Base-by-base conservation (phyloP, 2,329 filamentous ascomycete species). In the Pseudogymnoascus sp. region DNA sequence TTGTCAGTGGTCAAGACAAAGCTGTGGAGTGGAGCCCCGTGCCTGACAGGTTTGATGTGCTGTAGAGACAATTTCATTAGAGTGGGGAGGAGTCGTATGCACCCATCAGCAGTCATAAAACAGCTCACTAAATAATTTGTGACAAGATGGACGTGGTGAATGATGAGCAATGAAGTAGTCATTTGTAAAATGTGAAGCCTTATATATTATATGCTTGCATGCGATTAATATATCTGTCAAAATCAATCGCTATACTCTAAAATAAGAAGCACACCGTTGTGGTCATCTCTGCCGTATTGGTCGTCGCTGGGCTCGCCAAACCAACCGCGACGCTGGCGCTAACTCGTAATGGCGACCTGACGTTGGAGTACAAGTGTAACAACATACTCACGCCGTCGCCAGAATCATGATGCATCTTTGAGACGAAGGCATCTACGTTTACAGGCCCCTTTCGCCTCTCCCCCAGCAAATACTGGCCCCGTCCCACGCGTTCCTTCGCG, bases 391-490 rank as follows among this genome's bases (percentile, higher is more conserved):
- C 50, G 29, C 50, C 33, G 29, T 56, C 50, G 59, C 19, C 59
- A 40, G 59, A 33, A 42, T 40, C 38, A 61, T 42, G 38, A 73
- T 73, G 72, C 68, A 68, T 69, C 66, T 68, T 70, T 73, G 70
- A 73, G 59, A 67, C 61, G 35, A 59, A 64, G 31, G 38, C 56
- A 69, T 67, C 64, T 65, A 62, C 61, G 21, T 26, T 40, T 61
- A 67, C 42, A 65, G 70, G 70, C 71, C 68, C 16, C 59, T 44
- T 67, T 66, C 69, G 69, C 71, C 70, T 70, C 68, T 68, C 26
- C 64, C 65, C 47, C 66, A 64, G 69, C 62, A 65, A 56, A 38
- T 61, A 40, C 65, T 64, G 64, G 64, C 59, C 59, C 60, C 37
- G 44, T 69, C 68, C 70, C 67, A 70, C 70, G 68, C 71, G 66